phyloP scores from a whole-genome alignment of 179 eudicot genomes.

The Drosera spatulata region DNA sequence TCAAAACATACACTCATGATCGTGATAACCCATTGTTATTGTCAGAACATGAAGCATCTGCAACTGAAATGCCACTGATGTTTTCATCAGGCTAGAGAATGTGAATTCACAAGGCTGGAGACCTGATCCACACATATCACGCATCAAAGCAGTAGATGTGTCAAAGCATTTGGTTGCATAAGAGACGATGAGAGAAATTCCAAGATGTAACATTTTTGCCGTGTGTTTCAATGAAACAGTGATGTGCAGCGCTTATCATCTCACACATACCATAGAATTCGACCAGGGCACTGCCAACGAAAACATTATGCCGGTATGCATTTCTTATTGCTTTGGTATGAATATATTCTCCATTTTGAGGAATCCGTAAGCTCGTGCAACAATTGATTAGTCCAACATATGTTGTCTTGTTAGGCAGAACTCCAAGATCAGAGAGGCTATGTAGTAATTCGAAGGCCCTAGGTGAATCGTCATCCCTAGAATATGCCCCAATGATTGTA shows the following conservation, averaged over 20 bases:
- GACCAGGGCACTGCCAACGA: constrained; percentile 57
- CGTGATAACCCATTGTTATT: constrained; percentile 40
- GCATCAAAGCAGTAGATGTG: constrained; percentile 21
- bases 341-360: constrained; percentile 33
- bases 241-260: constrained; percentile 28
- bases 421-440: constrained; percentile 19
- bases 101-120: constrained; percentile 28
- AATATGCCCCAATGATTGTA: constrained; percentile 38
- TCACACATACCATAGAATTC: constrained; percentile 48
- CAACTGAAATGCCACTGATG: constrained; percentile 24
- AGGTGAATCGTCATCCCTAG: constrained; percentile 26
- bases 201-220: constrained; percentile 52
- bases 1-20: constrained; percentile 34
- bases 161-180: constrained; percentile 20
- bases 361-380: constrained; percentile 22
- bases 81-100: constrained; percentile 48
- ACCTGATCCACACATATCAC: constrained; percentile 42
- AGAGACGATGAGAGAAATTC: constrained; percentile 52
- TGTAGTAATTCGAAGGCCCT: constrained; percentile 35
- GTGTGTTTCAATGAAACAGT: constrained; percentile 36
- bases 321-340: constrained; percentile 47
- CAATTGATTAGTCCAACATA: constrained; percentile 35
- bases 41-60: constrained; percentile 48
- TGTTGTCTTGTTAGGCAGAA: constrained; percentile 41
- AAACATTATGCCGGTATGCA: constrained; percentile 30